phyloP scores from a whole-genome alignment of 2,329 filamentous ascomycete species.

The Graphiopsis chlorocephala region DNA sequence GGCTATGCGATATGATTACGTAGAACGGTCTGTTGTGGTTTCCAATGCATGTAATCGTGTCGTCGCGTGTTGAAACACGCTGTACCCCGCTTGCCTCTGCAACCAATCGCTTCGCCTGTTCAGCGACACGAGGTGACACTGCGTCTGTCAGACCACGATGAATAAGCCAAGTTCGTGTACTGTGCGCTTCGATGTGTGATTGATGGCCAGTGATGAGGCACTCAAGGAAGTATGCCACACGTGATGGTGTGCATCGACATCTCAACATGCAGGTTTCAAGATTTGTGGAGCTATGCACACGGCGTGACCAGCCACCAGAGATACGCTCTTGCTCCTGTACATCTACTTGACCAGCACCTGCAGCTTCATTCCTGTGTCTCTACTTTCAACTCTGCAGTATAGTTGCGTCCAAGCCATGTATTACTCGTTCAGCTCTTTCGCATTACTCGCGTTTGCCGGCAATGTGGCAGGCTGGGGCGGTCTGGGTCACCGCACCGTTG shows the following conservation, averaged over 20 bases:
- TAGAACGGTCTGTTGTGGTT: background rate
- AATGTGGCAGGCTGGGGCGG: constrained; percentile 9
- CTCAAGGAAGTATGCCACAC: background rate
- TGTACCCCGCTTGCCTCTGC: background rate
- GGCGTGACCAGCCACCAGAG: background rate
- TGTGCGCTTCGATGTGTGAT: background rate
- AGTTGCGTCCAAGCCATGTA: background rate
- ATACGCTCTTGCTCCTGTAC: background rate
- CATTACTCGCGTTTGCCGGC: background rate
- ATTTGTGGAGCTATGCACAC: background rate
- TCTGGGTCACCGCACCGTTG: constrained; percentile 11
- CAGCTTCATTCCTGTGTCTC: background rate
- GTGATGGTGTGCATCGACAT: background rate
- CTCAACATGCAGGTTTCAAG: constrained; percentile 3
- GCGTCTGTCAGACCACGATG: background rate
- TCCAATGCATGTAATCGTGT: background rate
- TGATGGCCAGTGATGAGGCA: background rate
- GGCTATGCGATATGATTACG: background rate
- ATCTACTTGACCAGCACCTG: background rate
- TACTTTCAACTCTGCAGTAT: background rate
- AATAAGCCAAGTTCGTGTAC: background rate
- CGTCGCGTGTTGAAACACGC: background rate
- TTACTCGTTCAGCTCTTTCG: background rate
- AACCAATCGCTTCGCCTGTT: background rate
- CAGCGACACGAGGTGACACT: background rate